Conservation (phyloP, 208 protist species). For the Crithidia acanthocephali region DNA sequence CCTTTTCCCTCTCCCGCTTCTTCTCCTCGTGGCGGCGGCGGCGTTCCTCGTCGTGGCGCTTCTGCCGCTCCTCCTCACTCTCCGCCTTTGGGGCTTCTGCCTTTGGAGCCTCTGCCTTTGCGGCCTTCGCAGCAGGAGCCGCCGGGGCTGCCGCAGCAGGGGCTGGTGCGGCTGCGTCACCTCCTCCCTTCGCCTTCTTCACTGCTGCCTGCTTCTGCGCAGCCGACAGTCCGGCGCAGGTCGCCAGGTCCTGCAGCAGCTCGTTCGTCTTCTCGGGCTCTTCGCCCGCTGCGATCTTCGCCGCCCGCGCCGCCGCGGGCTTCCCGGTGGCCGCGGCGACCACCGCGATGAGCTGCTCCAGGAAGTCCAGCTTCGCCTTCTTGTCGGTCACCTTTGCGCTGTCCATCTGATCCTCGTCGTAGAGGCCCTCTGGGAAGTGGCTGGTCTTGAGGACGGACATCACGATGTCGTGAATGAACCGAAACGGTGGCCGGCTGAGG, state of each 20-base stretch:
- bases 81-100: slow-evolving; percentile 17
- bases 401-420: slow-evolving; percentile 69
- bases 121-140: neutral
- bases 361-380: slow-evolving; percentile 83
- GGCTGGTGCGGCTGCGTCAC: neutral
- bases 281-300: slow-evolving; percentile 86
- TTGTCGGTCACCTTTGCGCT: slow-evolving; percentile 82
- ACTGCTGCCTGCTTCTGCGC: slow-evolving; percentile 75
- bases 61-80: slow-evolving; percentile 64
- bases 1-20: slow-evolving; percentile 44
- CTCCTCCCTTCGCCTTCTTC: slow-evolving; percentile 52
- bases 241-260: slow-evolving; percentile 83
- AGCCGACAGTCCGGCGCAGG: slow-evolving; percentile 59
- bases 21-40: slow-evolving; percentile 56
- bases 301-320: slow-evolving; percentile 57
- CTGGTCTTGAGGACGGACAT: slow-evolving; percentile 64
- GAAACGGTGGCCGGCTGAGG: slow-evolving; percentile 86
- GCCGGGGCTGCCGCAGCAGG: neutral
- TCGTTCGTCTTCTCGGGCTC: slow-evolving; percentile 90
- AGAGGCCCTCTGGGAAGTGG: slow-evolving; percentile 79
- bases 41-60: slow-evolving; percentile 64
- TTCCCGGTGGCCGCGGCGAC: slow-evolving; percentile 81
- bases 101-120: neutral
- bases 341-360: slow-evolving; percentile 72
- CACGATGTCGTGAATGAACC: slow-evolving; percentile 91